Percentiles rank a stretch among this genome's conserved stretches.
These are phyloP conservation scores for Penicillium sp. DNA, from an alignment of 2,329 filamentous ascomycete genomes.

Conservation along the genomic window DNA sequence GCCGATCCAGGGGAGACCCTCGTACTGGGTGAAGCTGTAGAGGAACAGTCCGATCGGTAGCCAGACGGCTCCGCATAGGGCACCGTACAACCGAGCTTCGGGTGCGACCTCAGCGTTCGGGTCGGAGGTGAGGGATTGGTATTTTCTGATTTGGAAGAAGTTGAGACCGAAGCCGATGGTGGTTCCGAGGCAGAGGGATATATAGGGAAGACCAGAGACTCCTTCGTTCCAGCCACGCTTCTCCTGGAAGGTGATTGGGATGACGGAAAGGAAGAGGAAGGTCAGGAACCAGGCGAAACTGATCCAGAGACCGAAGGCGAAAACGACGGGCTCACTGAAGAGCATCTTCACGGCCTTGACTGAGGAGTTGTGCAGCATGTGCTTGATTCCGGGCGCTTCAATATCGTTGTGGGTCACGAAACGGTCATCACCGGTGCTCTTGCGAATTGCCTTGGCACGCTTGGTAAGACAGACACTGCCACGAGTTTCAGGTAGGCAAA, in stretches of 20 bases:
- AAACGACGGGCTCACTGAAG: conserved; percentile 49
- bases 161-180: conserved; percentile 50
- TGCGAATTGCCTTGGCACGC: conserved; percentile 49
- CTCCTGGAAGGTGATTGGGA: conserved; percentile 51
- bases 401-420: conserved; percentile 53
- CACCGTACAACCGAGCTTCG: conserved; percentile 50
- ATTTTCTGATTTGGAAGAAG: conserved; percentile 53
- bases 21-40: conserved; percentile 55
- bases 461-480: conserved; percentile 49
- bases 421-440: conserved; percentile 49
- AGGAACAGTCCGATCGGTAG: conserved; percentile 52
- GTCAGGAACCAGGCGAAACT: conserved; percentile 54
- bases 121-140: conserved; percentile 43
- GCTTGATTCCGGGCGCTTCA: conserved; percentile 49
- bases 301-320: conserved; percentile 53
- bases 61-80: conserved; percentile 48
- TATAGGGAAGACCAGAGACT: conserved; percentile 51
- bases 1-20: conserved; percentile 49
- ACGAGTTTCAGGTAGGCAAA: conserved; percentile 49
- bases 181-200: conserved; percentile 50
- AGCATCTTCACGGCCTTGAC: conserved; percentile 53
- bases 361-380: conserved; percentile 43
- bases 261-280: conserved; percentile 54
- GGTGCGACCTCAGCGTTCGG: conserved; percentile 36
- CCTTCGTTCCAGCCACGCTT: conserved; percentile 55